A percentile compares a stretch with the other conserved stretches of the same genome.
These are phyloP conservation scores for Epichloe aotearoae DNA, from an alignment of 2,329 filamentous ascomycete genomes.

Conservation along the genomic window DNA sequence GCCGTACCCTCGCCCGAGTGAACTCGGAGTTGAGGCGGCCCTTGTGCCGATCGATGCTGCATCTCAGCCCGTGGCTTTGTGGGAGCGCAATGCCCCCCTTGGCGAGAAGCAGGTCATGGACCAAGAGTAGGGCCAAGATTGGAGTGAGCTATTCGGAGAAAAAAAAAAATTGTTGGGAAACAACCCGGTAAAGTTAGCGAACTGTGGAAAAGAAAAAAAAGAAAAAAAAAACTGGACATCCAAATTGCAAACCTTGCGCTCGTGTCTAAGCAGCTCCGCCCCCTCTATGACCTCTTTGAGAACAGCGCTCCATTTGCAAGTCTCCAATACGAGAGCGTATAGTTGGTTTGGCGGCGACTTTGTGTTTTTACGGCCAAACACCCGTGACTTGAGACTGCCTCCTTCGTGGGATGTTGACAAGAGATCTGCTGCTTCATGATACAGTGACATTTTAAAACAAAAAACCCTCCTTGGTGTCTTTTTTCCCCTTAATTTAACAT, in stretches of 20 bases:
- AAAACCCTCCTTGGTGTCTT: neutral
- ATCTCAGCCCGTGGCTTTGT: slow-evolving; percentile 61
- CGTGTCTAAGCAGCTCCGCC: slow-evolving; percentile 59
- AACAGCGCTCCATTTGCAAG: slow-evolving; percentile 78
- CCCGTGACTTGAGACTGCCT: slow-evolving; percentile 76
- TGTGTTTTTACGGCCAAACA: slow-evolving; percentile 61
- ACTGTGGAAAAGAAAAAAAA: neutral
- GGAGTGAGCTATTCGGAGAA: slow-evolving; percentile 55
- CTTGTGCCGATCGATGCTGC: slow-evolving; percentile 68
- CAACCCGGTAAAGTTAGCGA: neutral
- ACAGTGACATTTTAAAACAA: slow-evolving; percentile 62
- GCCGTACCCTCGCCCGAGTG: slow-evolving; percentile 61
- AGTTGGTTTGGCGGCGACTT: slow-evolving; percentile 72
- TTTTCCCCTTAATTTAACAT: neutral
- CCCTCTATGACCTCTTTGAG: slow-evolving; percentile 83
- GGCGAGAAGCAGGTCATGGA: slow-evolving; percentile 73
- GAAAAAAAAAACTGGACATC: neutral
- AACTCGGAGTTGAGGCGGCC: slow-evolving; percentile 70
- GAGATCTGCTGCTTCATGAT: slow-evolving; percentile 76
- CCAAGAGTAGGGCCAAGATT: slow-evolving; percentile 63
- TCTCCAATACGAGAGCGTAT: slow-evolving; percentile 76
- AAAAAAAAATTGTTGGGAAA: neutral
- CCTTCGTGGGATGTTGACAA: slow-evolving; percentile 44
- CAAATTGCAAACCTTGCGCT: slow-evolving; percentile 59
- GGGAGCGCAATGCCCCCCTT: slow-evolving; percentile 76